Base-by-base conservation (phyloP, 495 filamentous ascomycete genomes). In the Aspergillus affinis region DNA sequence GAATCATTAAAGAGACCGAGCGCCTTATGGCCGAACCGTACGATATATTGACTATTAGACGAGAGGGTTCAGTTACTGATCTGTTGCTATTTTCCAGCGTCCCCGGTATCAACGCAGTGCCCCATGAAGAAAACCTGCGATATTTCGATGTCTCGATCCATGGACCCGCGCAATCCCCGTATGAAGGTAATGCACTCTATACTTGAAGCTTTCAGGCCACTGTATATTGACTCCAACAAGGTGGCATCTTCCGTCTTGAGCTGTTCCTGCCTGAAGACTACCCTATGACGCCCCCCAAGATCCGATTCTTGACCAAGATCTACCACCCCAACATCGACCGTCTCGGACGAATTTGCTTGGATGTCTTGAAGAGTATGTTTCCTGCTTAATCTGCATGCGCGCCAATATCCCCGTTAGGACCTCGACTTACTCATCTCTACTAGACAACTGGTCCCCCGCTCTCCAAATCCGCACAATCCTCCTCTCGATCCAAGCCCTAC, bases 321-420 rank as follows among this genome's bases (percentile, higher is more conserved):
- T 99, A 97, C 73, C 94, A 99, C 70, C 94, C 94, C 32, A 99
- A 99, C 72, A 97, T 99, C 61, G 94, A 99, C 71, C 93, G 94
- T 75, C 84, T 98, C 0, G 94, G 94, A 50, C 88, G 94, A 27
- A 99, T 99, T 72, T 99, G 94, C 73, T 73, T 99, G 54, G 94
- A 99, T 74, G 95, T 99, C 26, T 74, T 99, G 59, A 99, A 99
- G 82, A 96, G 94, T 96, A 83, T 62, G 70, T 23, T n/a, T 7
- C 21, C 50, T 27, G 23, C 9, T 12, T 17, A 9, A 15, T 10
- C 36, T 8, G 36, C 10, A 41, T 15, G 4, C 12, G 1, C 36
- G 36, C 13, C 12, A 41, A 4, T 15, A 1, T 41, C 12, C 12
- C 3, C 15, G 4, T 8, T 8, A 19, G 29, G 17, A 19, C 48